Percentiles rank a stretch among this genome's conserved stretches.
Conservation (phyloP, 257 asterid species). For the Anisodus tanguticus region DNA sequence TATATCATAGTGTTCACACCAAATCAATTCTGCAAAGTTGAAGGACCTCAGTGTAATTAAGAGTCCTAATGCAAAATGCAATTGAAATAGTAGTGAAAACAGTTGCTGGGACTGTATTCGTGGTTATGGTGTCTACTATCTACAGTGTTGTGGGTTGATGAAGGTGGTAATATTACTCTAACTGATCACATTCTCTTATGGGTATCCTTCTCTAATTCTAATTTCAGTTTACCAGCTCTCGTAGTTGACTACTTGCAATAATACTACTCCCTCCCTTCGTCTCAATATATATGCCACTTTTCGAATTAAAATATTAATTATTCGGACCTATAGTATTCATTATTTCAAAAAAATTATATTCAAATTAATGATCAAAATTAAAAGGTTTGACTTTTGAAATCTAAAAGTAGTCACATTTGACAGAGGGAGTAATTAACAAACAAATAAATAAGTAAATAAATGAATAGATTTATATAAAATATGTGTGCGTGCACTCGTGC, state of each 20-base stretch:
- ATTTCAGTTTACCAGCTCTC: neutral
- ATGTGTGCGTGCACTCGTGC: too few species aligned
- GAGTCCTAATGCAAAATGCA: neutral
- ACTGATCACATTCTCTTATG: constrained; percentile 94
- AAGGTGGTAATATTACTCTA: constrained; percentile 67
- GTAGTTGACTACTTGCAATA: neutral
- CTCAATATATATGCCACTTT: too few species aligned
- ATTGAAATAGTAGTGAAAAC: constrained; percentile 57
- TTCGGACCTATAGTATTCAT: too few species aligned
- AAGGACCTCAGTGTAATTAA: constrained; percentile 13
- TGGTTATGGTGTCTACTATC: constrained; percentile 63
- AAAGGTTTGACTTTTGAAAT: too few species aligned
- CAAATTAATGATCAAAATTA: too few species aligned
- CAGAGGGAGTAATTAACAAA: too few species aligned
- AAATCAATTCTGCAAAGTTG: neutral
- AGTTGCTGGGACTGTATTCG: constrained; percentile 59
- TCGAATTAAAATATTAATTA: too few species aligned
- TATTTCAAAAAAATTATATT: too few species aligned
- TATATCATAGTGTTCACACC: neutral
- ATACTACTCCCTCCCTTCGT: neutral
- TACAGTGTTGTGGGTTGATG: constrained; percentile 68
- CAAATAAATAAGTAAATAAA: too few species aligned
- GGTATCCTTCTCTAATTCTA: constrained; percentile 48
- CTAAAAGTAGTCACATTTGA: too few species aligned
- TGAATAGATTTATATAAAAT: too few species aligned